These are phyloP conservation scores for Pseudonitzschia pungens DNA, from an alignment of 108 stramenopile species.

Conservation along the genomic window DNA sequence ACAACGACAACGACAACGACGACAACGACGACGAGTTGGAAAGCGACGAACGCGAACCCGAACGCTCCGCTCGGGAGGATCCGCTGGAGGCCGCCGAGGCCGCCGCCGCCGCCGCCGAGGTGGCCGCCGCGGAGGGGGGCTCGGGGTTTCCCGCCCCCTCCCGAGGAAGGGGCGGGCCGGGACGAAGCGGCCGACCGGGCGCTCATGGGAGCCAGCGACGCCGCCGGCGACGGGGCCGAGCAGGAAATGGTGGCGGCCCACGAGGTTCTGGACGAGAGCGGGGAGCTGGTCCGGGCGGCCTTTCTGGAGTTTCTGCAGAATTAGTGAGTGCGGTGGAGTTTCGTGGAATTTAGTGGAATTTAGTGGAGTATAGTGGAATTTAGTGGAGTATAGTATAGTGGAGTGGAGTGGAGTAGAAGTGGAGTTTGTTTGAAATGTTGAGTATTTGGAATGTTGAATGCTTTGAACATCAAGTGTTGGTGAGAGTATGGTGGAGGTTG, in stretches of 20 bases:
- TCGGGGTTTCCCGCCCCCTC: background rate
- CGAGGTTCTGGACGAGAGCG: constrained; percentile 70
- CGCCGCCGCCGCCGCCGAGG: constrained; percentile 43
- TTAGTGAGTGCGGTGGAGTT: constrained; percentile 44
- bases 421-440: too few species aligned
- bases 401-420: too few species aligned
- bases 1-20: background rate
- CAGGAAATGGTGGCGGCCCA: constrained; percentile 45
- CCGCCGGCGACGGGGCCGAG: constrained; percentile 29
- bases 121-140: constrained; percentile 25
- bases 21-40: background rate
- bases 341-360: too few species aligned
- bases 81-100: constrained; percentile 24
- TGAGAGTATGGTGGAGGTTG: too few species aligned
- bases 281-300: constrained; percentile 68
- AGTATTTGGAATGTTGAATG: too few species aligned
- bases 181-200: constrained; percentile 55
- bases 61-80: too few species aligned
- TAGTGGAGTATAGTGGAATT: too few species aligned
- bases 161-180: background rate
- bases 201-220: constrained; percentile 63
- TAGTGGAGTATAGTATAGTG: too few species aligned
- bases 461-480: too few species aligned
- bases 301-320: constrained; percentile 69
- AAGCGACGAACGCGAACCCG: too few species aligned